A percentile compares a stretch with the other conserved stretches of the same genome.
Conservation (phyloP, 352 stramenopile genomes). For the Thraustochytrium sp. region DNA sequence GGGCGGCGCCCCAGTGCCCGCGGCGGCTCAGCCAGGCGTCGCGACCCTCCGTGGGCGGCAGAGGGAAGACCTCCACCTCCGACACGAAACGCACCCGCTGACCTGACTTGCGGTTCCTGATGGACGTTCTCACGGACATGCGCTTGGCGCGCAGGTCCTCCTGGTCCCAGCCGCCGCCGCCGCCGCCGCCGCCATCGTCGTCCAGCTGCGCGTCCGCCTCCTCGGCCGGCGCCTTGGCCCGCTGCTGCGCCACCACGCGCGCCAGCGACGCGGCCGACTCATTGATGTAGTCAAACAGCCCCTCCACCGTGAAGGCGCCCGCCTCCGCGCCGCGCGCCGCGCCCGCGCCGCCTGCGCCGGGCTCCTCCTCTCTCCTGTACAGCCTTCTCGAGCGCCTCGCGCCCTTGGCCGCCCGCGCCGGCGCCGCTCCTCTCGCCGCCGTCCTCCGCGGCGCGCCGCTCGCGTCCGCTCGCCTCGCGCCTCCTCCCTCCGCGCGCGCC, state of each 20-base stretch:
- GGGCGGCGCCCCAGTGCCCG: background rate
- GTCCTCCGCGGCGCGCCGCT: too few species aligned
- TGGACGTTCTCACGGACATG: background rate
- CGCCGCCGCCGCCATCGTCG: background rate
- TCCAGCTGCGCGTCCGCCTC: background rate
- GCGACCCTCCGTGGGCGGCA: background rate
- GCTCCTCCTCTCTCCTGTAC: too few species aligned
- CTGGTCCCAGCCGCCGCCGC: background rate
- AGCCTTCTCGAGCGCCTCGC: too few species aligned
- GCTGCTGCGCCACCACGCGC: background rate
- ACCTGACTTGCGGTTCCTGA: background rate
- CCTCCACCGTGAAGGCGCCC: conserved; percentile 28
- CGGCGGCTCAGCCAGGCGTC: conserved; percentile 1
- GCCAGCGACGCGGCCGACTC: conserved; percentile 26
- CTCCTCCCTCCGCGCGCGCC: too few species aligned
- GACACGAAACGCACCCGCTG: background rate
- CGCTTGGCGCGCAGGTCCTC: background rate
- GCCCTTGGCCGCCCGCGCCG: too few species aligned
- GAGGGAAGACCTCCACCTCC: conserved; percentile 29
- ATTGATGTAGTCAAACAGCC: conserved; percentile 42
- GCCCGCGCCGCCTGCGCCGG: too few species aligned
- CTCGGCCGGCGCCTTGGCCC: too few species aligned
- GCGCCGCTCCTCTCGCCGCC: too few species aligned
- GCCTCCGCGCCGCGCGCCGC: too few species aligned
- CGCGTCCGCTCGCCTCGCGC: too few species aligned